These are phyloP conservation scores for Cyclostephanos invisitatus DNA, from an alignment of 108 stramenopile species.

Conservation along the genomic window DNA sequence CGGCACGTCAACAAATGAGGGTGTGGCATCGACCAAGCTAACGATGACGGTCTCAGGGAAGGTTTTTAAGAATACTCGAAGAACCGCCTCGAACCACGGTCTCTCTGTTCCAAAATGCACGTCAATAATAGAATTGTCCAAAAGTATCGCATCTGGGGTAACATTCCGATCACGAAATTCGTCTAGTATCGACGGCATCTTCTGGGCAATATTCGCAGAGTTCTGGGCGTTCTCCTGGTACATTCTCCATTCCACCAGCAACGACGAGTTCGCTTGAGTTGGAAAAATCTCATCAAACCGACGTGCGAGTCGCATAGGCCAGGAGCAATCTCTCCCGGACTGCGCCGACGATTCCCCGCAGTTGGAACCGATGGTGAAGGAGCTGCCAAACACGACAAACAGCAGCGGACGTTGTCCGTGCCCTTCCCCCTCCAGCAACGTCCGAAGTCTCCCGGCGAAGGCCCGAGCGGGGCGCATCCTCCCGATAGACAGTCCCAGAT, in stretches of 20 bases:
- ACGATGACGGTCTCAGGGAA: constrained; percentile 16
- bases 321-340: constrained; percentile 1
- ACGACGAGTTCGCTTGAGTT: not conserved
- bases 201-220: constrained; percentile 21
- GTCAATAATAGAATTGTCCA: constrained; percentile 15
- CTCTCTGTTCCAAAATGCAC: too few relatives aligned
- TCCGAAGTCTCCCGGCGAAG: constrained; percentile 14
- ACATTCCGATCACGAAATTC: constrained; percentile 9
- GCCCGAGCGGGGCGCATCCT: constrained; percentile 3
- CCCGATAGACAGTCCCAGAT: constrained; percentile 11
- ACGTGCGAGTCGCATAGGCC: constrained; percentile 9
- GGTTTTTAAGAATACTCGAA: constrained; percentile 11
- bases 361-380: constrained; percentile 22
- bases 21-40: constrained; percentile 20
- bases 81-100: constrained; percentile 29
- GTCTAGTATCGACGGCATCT: constrained; percentile 18
- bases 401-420: constrained; percentile 1
- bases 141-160: constrained; percentile 14
- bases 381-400: constrained; percentile 12
- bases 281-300: constrained; percentile 11
- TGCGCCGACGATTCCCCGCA: constrained; percentile 16
- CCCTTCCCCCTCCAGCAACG: not conserved
- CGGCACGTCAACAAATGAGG: not conserved
- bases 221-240: constrained; percentile 22
- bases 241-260: constrained; percentile 16